A percentile compares a stretch with the other conserved stretches of the same genome.
phyloP scores from a whole-genome alignment of 768 basidiomycete species.

The Lentinula edodes region DNA sequence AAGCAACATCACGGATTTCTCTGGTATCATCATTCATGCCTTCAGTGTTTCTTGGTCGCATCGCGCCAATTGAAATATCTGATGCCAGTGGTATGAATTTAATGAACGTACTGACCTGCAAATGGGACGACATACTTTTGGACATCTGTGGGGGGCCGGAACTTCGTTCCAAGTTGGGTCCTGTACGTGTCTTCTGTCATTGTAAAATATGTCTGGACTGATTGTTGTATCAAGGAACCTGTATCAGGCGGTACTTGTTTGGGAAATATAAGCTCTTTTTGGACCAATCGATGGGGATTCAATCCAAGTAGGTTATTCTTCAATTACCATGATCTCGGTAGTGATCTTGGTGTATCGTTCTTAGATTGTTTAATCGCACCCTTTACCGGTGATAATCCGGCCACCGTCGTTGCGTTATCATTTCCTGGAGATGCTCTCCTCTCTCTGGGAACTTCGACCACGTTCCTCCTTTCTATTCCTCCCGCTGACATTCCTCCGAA shows the following conservation, averaged over 20 bases:
- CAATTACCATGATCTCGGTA: neutral
- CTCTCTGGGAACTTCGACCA: conserved; percentile 86
- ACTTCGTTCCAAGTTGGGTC: conserved; percentile 64
- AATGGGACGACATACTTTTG: conserved; percentile 68
- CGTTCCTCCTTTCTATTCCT: conserved; percentile 74
- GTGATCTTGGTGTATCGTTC: neutral
- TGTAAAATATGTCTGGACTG: neutral
- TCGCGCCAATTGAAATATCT: conserved; percentile 80
- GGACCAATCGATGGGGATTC: conserved; percentile 74
- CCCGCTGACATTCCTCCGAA: conserved; percentile 58
- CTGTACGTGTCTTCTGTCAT: conserved; percentile 10
- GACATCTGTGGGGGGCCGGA: conserved; percentile 64
- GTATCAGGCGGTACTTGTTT: conserved; percentile 64
- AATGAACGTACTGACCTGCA: conserved; percentile 68
- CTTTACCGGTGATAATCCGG: conserved; percentile 89
- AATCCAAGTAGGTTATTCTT: conserved; percentile 39
- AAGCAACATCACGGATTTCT: conserved; percentile 60
- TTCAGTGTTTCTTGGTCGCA: conserved; percentile 71
- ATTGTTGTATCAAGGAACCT: conserved; percentile 38
- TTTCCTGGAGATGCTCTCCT: conserved; percentile 78
- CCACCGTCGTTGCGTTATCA: conserved; percentile 70
- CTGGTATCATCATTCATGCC: conserved; percentile 81
- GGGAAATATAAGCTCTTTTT: conserved; percentile 64
- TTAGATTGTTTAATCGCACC: conserved; percentile 74
- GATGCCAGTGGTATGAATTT: conserved; percentile 92